Base-by-base conservation (phyloP, 306 rosid genomes). In the Fragaria iinumae region DNA sequence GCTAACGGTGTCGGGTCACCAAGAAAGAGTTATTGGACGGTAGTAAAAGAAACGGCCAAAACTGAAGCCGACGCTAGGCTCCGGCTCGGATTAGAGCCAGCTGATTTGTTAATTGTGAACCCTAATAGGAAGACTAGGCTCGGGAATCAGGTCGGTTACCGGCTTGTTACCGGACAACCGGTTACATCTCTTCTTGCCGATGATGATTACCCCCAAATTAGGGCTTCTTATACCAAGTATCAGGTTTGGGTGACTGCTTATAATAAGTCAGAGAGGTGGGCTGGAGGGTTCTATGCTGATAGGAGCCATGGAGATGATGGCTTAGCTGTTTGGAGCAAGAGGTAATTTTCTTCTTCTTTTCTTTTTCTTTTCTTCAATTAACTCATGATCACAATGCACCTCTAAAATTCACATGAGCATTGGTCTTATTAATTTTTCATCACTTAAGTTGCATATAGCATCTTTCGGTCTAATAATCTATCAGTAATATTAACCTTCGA, bases 281-380 rank as follows among this genome's bases (percentile, higher is more conserved):
- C 94, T 2, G 96, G 83, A 2, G 98, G 98, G 12, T 89, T 91
- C 64, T 91, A 93, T 29, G 85, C 89, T 23, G 98, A 93, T 71
- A 76, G 90, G 73, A 93, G 98, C 81, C 88, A 53, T 52, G 97
- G 97, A 32, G 96, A 94, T 63, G 96, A 91, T 78, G 91, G 96
- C 76, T 85, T 93, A 80, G 93, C 91, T 41, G 71, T 89, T 73
- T 94, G 98, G 98, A 89, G 90, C 75, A 81, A 78, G 4, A 91
- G 94, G 97, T 92, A 81, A 83, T 20, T 50, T 44, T 1, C 1
- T 55, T 1, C 1, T 55, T n/a, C 7, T 8, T n/a, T 21, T 8
- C 1, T 55, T 55, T 0, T n/a, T n/a, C 41, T 8, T n/a, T 21
- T 8, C 2, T 56, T 8, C 1, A 2, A 56, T 8, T 56, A 5